Conservation (phyloP, 805 yeast genomes). For the Candida loeiensis region DNA sequence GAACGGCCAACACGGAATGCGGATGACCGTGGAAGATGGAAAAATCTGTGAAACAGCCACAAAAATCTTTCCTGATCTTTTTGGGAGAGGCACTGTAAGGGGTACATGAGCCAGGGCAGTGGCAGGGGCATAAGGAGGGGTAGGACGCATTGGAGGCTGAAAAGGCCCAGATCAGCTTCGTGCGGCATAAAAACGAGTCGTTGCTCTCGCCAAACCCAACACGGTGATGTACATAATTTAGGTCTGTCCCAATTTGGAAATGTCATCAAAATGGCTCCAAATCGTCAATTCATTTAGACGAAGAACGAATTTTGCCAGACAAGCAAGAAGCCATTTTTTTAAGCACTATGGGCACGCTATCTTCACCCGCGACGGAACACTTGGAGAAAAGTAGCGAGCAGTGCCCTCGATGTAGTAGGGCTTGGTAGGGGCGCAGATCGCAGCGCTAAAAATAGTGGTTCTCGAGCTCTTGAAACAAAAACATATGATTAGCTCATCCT, state of each 20-base stretch:
- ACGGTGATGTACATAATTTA: constrained; percentile 4
- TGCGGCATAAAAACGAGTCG: neutral
- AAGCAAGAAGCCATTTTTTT: neutral
- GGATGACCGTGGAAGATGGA: neutral
- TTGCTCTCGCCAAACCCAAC: constrained; percentile 1
- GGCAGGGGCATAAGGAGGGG: too few relatives aligned
- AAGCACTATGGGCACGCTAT: neutral
- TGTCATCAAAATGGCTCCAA: constrained; percentile 3
- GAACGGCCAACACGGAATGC: neutral
- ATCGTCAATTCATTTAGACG: constrained; percentile 3
- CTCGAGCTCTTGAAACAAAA: constrained; percentile 2
- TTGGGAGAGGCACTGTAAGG: too few relatives aligned
- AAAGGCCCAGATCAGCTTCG: too few relatives aligned
- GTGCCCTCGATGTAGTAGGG: too few relatives aligned
- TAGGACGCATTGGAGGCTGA: too few relatives aligned
- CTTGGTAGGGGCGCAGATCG: too few relatives aligned
- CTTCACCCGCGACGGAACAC: too few relatives aligned
- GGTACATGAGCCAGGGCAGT: too few relatives aligned
- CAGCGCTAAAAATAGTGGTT: neutral
- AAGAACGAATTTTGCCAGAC: neutral
- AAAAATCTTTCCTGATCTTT: too few relatives aligned
- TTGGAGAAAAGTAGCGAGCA: neutral
- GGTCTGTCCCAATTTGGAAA: constrained; percentile 1
- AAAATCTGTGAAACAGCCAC: too few relatives aligned
- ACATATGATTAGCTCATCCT: neutral